A percentile compares a stretch with the other conserved stretches of the same genome.
phyloP scores from a whole-genome alignment of 1,284 basidiomycete genomes.

The Malassezia nana region DNA sequence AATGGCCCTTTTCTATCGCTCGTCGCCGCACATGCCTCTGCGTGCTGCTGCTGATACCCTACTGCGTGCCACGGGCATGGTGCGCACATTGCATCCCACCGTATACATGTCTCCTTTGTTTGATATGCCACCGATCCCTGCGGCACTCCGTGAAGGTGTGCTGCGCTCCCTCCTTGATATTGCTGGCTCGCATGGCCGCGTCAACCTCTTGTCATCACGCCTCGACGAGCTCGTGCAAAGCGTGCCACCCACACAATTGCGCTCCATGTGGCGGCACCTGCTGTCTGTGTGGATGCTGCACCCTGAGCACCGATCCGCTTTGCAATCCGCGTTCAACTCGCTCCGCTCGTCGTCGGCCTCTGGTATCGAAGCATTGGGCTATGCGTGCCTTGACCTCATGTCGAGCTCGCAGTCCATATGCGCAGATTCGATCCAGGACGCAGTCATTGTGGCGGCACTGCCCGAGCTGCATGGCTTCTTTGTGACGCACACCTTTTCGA shows the following conservation, averaged over 20 bases:
- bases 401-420: not conserved
- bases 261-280: not conserved
- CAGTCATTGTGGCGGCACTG: not conserved
- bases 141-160: not conserved
- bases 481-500: not conserved
- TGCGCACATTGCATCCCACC: not conserved
- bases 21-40: not conserved
- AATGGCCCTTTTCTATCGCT: conserved; percentile 7
- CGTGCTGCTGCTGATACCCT: conserved; percentile 3
- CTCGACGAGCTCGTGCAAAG: not conserved
- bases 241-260: not conserved
- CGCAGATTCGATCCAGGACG: conserved; percentile 5
- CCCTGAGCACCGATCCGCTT: not conserved
- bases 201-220: not conserved
- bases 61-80: not conserved
- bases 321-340: not conserved
- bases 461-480: not conserved
- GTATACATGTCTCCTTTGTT: not conserved
- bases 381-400: conserved; percentile 4
- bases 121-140: not conserved
- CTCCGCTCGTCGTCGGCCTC: not conserved
- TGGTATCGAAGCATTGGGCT: not conserved
- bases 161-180: not conserved
- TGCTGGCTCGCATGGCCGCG: not conserved
- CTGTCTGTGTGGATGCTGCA: conserved; percentile 1